These are phyloP conservation scores for Diaporthe batatas DNA, from an alignment of 2,329 filamentous ascomycete genomes.

Conservation along the genomic window DNA sequence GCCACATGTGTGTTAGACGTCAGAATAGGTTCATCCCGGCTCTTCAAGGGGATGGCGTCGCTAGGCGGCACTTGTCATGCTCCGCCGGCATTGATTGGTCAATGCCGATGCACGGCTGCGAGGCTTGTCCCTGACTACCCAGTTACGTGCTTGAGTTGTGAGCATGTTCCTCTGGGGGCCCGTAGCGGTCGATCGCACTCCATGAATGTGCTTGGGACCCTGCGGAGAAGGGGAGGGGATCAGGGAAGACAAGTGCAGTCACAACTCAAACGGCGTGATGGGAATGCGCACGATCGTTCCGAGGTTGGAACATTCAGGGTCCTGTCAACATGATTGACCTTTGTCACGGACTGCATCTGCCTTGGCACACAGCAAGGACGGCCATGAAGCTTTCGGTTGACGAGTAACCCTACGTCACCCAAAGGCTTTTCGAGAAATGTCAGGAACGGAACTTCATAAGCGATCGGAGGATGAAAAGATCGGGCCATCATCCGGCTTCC, in stretches of 20 bases:
- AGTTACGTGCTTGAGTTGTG: too few relatives aligned
- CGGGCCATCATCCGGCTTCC: neutral
- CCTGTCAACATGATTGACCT: neutral
- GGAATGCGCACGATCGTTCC: neutral
- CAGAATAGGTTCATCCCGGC: slow-evolving; percentile 20
- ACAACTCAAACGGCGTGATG: slow-evolving; percentile 27
- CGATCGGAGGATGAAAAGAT: neutral
- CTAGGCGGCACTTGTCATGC: slow-evolving; percentile 8
- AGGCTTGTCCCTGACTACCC: slow-evolving; percentile 6
- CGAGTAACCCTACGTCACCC: neutral
- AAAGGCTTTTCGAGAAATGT: neutral
- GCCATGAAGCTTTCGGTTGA: neutral
- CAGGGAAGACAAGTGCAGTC: slow-evolving; percentile 12
- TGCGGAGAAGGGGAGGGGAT: slow-evolving; percentile 14
- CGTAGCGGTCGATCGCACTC: slow-evolving; percentile 11
- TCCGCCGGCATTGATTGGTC: slow-evolving; percentile 20
- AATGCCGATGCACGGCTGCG: neutral
- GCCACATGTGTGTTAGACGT: slow-evolving; percentile 14
- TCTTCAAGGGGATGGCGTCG: neutral
- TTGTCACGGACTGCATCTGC: neutral
- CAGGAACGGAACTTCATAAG: too few relatives aligned
- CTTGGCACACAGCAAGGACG: neutral
- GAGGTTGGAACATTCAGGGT: slow-evolving; percentile 5
- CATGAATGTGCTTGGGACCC: slow-evolving; percentile 6
- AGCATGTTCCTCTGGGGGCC: slow-evolving; percentile 5